Percentiles rank a stretch among this genome's conserved stretches.
Conservation (phyloP, 108 stramenopile species). For the Aurantiochytrium sp. region DNA sequence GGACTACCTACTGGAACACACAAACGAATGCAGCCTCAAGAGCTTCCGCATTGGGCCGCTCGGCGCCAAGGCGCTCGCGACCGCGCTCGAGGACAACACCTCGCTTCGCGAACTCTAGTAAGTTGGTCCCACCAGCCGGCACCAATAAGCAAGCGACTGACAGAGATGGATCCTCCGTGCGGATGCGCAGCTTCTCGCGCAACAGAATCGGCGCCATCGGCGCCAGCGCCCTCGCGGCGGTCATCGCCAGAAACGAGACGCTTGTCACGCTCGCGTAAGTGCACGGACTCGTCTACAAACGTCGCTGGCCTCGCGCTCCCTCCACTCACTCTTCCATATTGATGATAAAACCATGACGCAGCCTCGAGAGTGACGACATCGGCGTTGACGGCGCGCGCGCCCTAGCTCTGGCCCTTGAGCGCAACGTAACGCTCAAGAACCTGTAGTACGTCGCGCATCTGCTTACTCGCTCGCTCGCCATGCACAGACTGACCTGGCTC, state of each 20-base stretch:
- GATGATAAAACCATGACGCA: not conserved
- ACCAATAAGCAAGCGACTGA: no score
- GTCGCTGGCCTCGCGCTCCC: no score
- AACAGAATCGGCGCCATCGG: not conserved
- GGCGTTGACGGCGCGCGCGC: not conserved
- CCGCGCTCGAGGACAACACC: not conserved
- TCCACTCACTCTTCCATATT: no score
- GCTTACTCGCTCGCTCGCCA: no score
- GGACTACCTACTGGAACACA: no score
- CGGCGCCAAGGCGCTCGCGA: not conserved
- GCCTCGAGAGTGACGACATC: not conserved
- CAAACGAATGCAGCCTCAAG: not conserved
- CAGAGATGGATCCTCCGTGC: no score
- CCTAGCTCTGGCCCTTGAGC: not conserved
- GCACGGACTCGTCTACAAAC: no score
- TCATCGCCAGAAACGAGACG: not conserved
- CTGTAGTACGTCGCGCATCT: not conserved
- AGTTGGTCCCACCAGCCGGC: no score
- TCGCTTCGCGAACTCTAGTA: not conserved
- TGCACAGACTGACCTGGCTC: no score
- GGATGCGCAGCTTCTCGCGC: not conserved
- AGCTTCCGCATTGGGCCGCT: not conserved
- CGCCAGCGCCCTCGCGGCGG: not conserved
- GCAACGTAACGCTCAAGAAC: not conserved
- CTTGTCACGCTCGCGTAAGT: not conserved